Conservation (phyloP, 2,329 filamentous ascomycete genomes). For the Lachnellula arida region DNA sequence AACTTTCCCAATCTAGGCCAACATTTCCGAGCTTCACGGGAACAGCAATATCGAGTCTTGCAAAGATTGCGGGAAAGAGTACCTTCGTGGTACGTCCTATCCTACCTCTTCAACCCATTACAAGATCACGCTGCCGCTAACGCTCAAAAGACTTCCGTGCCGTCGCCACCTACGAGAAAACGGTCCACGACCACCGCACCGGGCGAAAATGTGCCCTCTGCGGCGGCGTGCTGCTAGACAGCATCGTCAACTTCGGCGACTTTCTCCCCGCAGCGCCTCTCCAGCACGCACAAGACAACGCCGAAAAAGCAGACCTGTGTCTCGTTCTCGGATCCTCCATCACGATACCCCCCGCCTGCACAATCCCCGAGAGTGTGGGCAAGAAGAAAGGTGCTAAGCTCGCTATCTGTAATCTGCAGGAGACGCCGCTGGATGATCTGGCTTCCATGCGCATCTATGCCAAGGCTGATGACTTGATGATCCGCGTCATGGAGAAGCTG, state of each 20-base stretch:
- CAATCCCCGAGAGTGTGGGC: slow-evolving; percentile 37
- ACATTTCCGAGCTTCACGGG: slow-evolving; percentile 43
- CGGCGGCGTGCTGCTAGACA: slow-evolving; percentile 37
- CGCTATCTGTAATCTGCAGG: slow-evolving; percentile 44
- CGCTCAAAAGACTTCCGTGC: slow-evolving; percentile 38
- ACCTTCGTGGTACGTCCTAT: slow-evolving; percentile 34
- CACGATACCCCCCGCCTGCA: slow-evolving; percentile 39
- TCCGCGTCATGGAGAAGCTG: slow-evolving; percentile 37
- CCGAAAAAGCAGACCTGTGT: slow-evolving; percentile 40
- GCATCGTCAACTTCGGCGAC: slow-evolving; percentile 44
- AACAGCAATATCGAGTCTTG: slow-evolving; percentile 45
- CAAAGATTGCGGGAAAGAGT: slow-evolving; percentile 42
- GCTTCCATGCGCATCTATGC: slow-evolving; percentile 34
- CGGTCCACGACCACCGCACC: slow-evolving; percentile 42
- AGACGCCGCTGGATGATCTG: slow-evolving; percentile 37
- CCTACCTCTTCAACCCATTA: neutral
- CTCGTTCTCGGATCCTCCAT: slow-evolving; percentile 44
- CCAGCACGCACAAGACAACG: slow-evolving; percentile 34
- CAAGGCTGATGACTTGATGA: slow-evolving; percentile 38
- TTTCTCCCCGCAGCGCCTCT: slow-evolving; percentile 32
- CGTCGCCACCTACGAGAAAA: slow-evolving; percentile 39
- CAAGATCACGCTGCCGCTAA: slow-evolving; percentile 30
- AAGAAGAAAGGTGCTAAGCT: slow-evolving; percentile 31
- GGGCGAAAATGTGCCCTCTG: slow-evolving; percentile 41
- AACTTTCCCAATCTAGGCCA: slow-evolving; percentile 29